Conservation (phyloP, 352 stramenopile genomes). For the Globisporangium lucens region DNA sequence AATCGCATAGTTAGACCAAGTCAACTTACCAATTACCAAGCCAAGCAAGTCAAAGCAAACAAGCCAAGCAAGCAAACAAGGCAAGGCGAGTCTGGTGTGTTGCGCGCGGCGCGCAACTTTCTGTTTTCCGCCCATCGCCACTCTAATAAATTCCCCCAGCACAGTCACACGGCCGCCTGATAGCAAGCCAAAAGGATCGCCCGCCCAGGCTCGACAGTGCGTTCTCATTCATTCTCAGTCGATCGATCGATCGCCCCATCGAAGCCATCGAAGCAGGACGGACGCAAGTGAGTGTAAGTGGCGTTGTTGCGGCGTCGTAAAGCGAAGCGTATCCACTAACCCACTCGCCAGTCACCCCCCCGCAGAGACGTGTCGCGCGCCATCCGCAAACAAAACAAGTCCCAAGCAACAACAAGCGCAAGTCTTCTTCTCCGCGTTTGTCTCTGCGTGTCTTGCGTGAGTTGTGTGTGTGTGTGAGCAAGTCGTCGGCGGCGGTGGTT, state of each 20-base stretch:
- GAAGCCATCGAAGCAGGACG: neutral
- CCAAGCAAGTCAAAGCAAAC: neutral
- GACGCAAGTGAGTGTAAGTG: neutral
- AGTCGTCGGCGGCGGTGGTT: neutral
- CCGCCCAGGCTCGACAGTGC: neutral
- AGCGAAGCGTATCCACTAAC: constrained; percentile 8
- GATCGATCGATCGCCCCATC: constrained; percentile 12
- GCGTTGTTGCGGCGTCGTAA: constrained; percentile 5
- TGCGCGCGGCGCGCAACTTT: constrained; percentile 2
- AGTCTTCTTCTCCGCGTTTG: neutral
- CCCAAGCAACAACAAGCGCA: neutral
- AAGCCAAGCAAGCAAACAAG: neutral
- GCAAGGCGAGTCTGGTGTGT: neutral
- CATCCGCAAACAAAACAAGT: neutral
- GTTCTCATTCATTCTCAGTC: neutral
- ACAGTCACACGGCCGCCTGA: neutral
- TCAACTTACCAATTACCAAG: neutral
- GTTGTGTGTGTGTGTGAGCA: neutral
- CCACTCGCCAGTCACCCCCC: neutral
- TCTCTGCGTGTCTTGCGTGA: neutral
- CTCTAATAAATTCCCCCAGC: constrained; percentile 10
- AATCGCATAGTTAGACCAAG: neutral
- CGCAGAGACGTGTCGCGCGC: constrained; percentile 7
- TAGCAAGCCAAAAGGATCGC: neutral
- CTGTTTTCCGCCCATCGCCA: constrained; percentile 11